A percentile compares a stretch with the other conserved stretches of the same genome.
phyloP scores from a whole-genome alignment of 106 monocot species.

The Dendrobium nobile region DNA sequence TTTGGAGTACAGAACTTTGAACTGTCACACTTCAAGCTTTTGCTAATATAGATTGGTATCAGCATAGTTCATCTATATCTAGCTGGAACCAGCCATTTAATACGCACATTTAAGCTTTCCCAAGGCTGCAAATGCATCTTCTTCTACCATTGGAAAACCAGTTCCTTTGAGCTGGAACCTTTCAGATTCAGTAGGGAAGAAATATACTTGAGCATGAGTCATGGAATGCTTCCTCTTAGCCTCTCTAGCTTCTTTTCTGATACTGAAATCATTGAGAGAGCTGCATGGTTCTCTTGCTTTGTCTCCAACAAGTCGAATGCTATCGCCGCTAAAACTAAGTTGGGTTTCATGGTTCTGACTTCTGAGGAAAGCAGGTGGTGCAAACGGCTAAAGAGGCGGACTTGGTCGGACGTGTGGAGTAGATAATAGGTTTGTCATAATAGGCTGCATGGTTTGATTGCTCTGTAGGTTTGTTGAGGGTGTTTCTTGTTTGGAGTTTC shows the following conservation, averaged over 20 bases:
- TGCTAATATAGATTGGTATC: neutral
- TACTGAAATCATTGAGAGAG: conserved; percentile 53
- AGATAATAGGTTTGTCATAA: no score
- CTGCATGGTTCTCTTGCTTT: conserved; percentile 71
- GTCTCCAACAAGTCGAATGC: neutral
- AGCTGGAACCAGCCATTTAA: conserved; percentile 26
- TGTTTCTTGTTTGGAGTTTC: no score
- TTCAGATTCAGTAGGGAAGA: conserved; percentile 6
- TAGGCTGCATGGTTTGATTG: no score
- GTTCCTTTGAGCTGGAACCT: conserved; percentile 25
- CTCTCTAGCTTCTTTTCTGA: conserved; percentile 50
- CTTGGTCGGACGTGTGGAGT: no score
- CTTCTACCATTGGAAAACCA: conserved; percentile 1
- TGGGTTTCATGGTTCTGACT: no score
- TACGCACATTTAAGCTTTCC: conserved; percentile 10
- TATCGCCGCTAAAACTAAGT: neutral
- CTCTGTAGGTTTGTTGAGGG: no score
- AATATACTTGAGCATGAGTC: conserved; percentile 11
- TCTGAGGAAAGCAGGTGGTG: no score
- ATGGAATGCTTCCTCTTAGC: neutral
- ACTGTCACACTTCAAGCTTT: neutral
- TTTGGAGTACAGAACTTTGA: conserved; percentile 28
- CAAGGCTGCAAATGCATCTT: neutral
- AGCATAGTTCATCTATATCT: conserved; percentile 22
- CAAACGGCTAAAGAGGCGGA: no score